These are phyloP conservation scores for Toxoplasma gondii DNA, from an alignment of 169 alveolate species.

Conservation along the genomic window DNA sequence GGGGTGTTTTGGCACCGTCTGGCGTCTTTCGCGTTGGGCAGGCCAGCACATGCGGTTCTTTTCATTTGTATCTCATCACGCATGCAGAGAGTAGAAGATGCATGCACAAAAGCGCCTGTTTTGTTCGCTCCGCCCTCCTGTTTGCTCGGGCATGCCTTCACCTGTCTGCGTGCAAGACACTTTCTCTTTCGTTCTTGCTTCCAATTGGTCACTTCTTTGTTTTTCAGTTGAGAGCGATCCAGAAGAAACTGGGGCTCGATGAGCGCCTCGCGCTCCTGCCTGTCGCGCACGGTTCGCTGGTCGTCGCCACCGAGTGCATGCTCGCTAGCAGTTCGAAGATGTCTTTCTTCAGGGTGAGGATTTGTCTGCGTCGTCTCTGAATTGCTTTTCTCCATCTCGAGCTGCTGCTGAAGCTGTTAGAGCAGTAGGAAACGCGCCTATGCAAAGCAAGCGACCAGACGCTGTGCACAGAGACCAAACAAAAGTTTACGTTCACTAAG, in stretches of 20 bases:
- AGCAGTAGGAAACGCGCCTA: background rate
- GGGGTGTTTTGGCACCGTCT: no score
- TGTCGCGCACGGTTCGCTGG: slow-evolving; percentile 41
- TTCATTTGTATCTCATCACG: no score
- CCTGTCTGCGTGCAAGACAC: background rate
- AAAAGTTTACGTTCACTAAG: no score
- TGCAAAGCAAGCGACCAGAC: background rate
- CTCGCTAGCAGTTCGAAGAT: background rate
- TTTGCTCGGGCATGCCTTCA: background rate
- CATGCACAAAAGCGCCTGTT: background rate
- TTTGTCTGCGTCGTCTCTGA: background rate
- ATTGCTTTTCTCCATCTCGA: background rate
- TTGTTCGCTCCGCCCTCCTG: background rate
- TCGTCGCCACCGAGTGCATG: background rate
- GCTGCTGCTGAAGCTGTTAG: background rate
- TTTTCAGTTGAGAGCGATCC: slow-evolving; percentile 65
- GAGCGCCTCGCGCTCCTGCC: slow-evolving; percentile 64
- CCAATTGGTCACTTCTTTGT: background rate
- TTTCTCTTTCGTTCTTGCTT: background rate
- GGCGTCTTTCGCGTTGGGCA: no score
- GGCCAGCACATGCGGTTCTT: no score
- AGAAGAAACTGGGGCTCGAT: slow-evolving; percentile 54
- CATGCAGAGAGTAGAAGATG: background rate
- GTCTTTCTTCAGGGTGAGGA: background rate
- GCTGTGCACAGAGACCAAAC: no score